phyloP scores from a whole-genome alignment of 257 asterid genomes.

The Verbascum thapsus region DNA sequence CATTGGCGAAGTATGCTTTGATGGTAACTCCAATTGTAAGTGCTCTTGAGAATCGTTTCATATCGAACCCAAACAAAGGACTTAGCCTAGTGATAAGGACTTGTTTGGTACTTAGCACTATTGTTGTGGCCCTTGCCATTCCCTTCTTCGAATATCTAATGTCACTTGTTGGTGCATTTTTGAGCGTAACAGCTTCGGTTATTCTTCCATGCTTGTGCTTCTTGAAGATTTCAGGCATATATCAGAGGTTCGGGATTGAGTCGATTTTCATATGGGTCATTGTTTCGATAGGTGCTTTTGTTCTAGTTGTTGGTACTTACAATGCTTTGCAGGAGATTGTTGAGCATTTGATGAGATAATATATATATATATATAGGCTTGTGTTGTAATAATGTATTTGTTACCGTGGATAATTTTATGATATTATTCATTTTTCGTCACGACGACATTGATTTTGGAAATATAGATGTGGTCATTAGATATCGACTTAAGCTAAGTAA shows the following conservation, averaged over 20 bases:
- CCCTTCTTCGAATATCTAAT: slow-evolving; percentile 73
- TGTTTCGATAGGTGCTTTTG: slow-evolving; percentile 44
- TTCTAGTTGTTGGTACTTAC: slow-evolving; percentile 61
- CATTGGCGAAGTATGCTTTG: slow-evolving; percentile 77
- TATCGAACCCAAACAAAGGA: slow-evolving; percentile 29
- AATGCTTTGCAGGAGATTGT: slow-evolving; percentile 53
- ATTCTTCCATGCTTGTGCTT: slow-evolving; percentile 79
- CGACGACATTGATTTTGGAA: too few relatives aligned
- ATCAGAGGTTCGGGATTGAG: slow-evolving; percentile 42
- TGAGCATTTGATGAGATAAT: slow-evolving; percentile 30
- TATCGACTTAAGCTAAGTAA: too few relatives aligned
- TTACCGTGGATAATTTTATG: too few relatives aligned
- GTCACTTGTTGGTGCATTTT: slow-evolving; percentile 76
- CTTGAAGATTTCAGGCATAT: slow-evolving; percentile 65
- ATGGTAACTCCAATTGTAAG: slow-evolving; percentile 73
- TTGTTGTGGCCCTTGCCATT: slow-evolving; percentile 59
- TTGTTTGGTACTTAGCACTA: slow-evolving; percentile 59
- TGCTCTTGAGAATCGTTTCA: slow-evolving; percentile 48
- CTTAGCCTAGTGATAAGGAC: slow-evolving; percentile 48
- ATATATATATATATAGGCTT: too few relatives aligned
- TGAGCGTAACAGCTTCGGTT: slow-evolving; percentile 64
- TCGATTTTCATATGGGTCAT: slow-evolving; percentile 40
- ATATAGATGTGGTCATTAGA: too few relatives aligned
- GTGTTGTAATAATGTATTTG: background rate
- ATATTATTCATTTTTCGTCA: too few relatives aligned